Evolutionary conservation across 495 filamentous ascomycete genomes (phyloP).

Genomic region (Aspergillus heteromorphus): DNA sequence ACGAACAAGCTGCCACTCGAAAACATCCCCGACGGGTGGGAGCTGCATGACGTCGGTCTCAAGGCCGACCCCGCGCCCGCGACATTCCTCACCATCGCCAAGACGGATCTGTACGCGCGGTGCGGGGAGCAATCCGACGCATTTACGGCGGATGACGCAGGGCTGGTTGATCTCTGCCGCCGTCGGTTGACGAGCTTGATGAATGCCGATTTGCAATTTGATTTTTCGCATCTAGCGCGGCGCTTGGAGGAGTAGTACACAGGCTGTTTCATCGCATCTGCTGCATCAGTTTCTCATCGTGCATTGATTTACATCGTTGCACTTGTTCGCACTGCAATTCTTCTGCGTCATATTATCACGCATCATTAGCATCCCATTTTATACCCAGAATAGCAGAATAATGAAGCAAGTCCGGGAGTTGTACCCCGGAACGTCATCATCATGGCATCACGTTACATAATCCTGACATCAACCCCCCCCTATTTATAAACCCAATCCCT

Average conservation of each 20-base stretch:
- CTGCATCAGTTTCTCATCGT: too few species aligned
- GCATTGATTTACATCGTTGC: too few species aligned
- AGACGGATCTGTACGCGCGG: slow-evolving; percentile 20
- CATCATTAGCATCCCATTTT: too few species aligned
- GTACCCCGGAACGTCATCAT: neutral
- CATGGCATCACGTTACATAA: neutral
- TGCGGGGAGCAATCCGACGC: slow-evolving; percentile 8
- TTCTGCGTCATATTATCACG: too few species aligned
- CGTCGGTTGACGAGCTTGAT: slow-evolving; percentile 12
- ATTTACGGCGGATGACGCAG: slow-evolving; percentile 10
- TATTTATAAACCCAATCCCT: neutral
- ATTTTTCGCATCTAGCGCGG: slow-evolving; percentile 8
- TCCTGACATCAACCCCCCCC: neutral
- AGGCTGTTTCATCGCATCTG: neutral
- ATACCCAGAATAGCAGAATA: neutral
- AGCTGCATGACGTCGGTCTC: slow-evolving; percentile 23
- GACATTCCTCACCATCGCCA: slow-evolving; percentile 4
- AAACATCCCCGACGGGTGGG: slow-evolving; percentile 27
- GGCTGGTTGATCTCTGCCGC: slow-evolving; percentile 12
- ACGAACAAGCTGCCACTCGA: slow-evolving; percentile 32
- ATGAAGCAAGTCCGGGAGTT: neutral
- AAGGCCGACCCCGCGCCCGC: slow-evolving; percentile 6
- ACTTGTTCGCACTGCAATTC: too few species aligned
- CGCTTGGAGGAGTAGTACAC: neutral
- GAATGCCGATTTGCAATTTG: slow-evolving; percentile 8